Evolutionary conservation across 1,284 basidiomycete species (phyloP), one percentile per base, ranked within the genome.

Genomic region (Irpex lacteus): DNA sequence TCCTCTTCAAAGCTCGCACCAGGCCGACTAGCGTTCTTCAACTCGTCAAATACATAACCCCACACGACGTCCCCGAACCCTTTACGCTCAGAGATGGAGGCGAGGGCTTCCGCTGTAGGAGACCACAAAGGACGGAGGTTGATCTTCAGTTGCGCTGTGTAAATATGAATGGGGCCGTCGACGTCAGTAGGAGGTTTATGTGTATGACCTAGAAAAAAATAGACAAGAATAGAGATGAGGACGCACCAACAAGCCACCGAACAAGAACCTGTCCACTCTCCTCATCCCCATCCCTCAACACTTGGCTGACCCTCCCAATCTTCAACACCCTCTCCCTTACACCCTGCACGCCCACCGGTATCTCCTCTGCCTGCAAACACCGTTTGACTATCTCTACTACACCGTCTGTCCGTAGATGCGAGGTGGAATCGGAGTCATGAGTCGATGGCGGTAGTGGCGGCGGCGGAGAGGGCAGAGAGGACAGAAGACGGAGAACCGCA

Each of bases 121-220:
- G 85, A 83, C 91, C 95, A 98, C 9, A 97, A 71, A 0, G 96
- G 96, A 38, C 93, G 85, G 56, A 98, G 80, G 74, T 95, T 95
- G 69, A 98, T 91, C 77, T 98, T 98, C 58, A 98, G 80, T 74
- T 98, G 95, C 2, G 90, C 92, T 88, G 68, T n/a, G 56, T 26
- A 26, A 4, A 26, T 26, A 26, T 26, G 26, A 26, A 26, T 2
- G 26, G 26, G 26, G 3, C 2, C 26, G 26, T 26, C 26, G 26
- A 26, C 26, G 26, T 26, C 26, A 26, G 26, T 26, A 26, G 26
- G 4, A 26, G 26, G 26, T 26, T 26, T 26, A 26, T 26, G 26
- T 26, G 26, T 3, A 26, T 3, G 26, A 26, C 26, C 26, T 4
- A 26, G 26, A 26, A 26, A 3, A 4, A 26, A 26, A 26, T 26